These are phyloP conservation scores for Neonectria neomacrospora DNA, from an alignment of 2,329 filamentous ascomycete species.

Conservation along the genomic window DNA sequence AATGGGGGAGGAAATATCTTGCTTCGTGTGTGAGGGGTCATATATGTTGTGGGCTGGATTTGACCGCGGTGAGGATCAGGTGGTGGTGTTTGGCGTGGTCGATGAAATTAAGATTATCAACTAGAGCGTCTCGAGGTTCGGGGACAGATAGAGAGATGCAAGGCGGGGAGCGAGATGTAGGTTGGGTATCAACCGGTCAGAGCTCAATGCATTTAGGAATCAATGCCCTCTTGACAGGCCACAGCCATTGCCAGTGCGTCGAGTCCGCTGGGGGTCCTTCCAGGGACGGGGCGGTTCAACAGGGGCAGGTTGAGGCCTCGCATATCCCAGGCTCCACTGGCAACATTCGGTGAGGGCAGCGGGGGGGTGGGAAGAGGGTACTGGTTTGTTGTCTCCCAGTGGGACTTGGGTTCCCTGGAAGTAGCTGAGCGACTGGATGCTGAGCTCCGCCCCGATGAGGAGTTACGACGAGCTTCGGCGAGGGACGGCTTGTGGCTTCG, in stretches of 20 bases:
- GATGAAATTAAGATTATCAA: constrained; percentile 41
- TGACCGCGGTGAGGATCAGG: constrained; percentile 12
- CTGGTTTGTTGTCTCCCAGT: constrained; percentile 55
- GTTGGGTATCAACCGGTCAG: constrained; percentile 6
- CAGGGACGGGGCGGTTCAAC: constrained; percentile 56
- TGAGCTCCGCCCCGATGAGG: constrained; percentile 45
- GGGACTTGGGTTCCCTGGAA: constrained; percentile 40
- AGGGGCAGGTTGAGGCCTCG: constrained; percentile 57
- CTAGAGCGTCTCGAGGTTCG: constrained; percentile 26
- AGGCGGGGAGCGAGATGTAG: neutral
- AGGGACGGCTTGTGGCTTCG: constrained; percentile 49
- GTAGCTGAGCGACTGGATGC: constrained; percentile 45
- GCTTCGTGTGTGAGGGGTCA: constrained; percentile 23
- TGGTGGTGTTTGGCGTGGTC: constrained; percentile 4
- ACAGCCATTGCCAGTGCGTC: constrained; percentile 66
- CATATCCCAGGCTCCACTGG: constrained; percentile 59
- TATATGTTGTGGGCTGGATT: constrained; percentile 6
- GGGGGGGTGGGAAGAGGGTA: constrained; percentile 51
- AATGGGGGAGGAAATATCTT: constrained; percentile 22
- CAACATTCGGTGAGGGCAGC: constrained; percentile 51
- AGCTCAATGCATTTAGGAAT: constrained; percentile 26
- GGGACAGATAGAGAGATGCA: constrained; percentile 4
- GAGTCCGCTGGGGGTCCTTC: constrained; percentile 61
- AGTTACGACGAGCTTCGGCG: constrained; percentile 49
- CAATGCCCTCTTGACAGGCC: constrained; percentile 60